A percentile compares a stretch with the other conserved stretches of the same genome.
Evolutionary conservation across 2,329 filamentous ascomycete genomes (phyloP).

Genomic region (Fonsecaea nubica): DNA sequence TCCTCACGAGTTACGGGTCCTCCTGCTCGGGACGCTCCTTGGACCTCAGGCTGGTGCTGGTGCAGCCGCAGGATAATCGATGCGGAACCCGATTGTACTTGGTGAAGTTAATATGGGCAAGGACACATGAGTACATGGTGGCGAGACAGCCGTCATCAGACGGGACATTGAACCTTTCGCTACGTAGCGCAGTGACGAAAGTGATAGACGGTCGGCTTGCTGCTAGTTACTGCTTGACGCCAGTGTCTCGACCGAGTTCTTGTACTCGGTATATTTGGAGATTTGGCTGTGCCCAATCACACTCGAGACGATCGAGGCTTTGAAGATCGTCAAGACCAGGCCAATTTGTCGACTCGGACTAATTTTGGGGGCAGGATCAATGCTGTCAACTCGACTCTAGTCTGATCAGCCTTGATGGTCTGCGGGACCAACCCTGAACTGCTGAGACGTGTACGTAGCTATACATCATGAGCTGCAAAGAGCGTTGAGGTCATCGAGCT

Average conservation of each 20-base stretch:
- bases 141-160: background rate
- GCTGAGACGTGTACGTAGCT: background rate
- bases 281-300: background rate
- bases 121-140: background rate
- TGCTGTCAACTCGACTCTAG: background rate
- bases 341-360: background rate
- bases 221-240: background rate
- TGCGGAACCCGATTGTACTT: background rate
- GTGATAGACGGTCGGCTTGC: background rate
- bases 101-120: background rate
- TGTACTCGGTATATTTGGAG: background rate
- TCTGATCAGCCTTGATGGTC: constrained; percentile 2
- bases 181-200: background rate
- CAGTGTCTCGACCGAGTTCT: background rate
- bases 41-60: background rate
- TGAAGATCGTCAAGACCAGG: background rate
- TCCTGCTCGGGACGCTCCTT: background rate
- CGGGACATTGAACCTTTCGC: background rate
- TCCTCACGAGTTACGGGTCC: background rate
- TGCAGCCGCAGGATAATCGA: background rate
- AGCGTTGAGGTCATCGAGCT: constrained; percentile 4
- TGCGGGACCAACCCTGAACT: background rate
- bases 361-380: background rate
- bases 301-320: background rate
- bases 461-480: background rate